phyloP scores from a whole-genome alignment of 1,284 basidiomycete genomes.

The Rhodofomes roseus region DNA sequence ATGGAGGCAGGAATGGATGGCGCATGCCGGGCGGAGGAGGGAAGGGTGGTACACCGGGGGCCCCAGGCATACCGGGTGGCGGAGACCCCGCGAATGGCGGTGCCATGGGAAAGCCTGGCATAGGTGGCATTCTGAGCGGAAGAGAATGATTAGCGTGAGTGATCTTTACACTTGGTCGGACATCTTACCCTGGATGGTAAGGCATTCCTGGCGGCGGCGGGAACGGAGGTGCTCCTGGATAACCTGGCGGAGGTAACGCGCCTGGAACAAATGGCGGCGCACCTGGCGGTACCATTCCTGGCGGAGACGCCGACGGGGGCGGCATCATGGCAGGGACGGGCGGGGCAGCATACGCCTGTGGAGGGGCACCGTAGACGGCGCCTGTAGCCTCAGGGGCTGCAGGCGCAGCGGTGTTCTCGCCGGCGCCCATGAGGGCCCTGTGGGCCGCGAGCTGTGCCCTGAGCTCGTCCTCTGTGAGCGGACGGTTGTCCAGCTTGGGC shows the following conservation, averaged over 20 bases:
- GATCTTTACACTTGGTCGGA: not conserved
- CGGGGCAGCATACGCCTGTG: conserved; percentile 60
- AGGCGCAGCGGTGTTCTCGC: conserved; percentile 33
- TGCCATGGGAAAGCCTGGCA: conserved; percentile 39
- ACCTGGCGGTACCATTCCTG: conserved; percentile 30
- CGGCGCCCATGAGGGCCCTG: conserved; percentile 85
- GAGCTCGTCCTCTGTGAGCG: conserved; percentile 81
- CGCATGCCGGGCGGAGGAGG: conserved; percentile 36
- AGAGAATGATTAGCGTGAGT: not conserved
- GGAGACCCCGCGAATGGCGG: conserved; percentile 33
- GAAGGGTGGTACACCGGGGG: conserved; percentile 30
- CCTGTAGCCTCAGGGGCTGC: conserved; percentile 37
- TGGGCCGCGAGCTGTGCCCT: conserved; percentile 85
- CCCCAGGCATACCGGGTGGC: conserved; percentile 34
- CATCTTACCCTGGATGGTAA: conserved; percentile 42
- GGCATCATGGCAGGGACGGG: conserved; percentile 37
- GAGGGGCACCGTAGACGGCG: conserved; percentile 65
- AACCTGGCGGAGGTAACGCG: conserved; percentile 39
- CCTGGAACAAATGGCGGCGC: conserved; percentile 35
- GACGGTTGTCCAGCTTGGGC: conserved; percentile 80
- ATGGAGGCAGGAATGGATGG: conserved; percentile 32
- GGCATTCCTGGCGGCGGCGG: conserved; percentile 32
- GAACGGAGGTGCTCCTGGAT: conserved; percentile 35
- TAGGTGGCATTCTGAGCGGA: conserved; percentile 35
- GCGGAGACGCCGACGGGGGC: conserved; percentile 28